Conservation (phyloP, 176 grass and related monocot species). For the Raddia guianensis region DNA sequence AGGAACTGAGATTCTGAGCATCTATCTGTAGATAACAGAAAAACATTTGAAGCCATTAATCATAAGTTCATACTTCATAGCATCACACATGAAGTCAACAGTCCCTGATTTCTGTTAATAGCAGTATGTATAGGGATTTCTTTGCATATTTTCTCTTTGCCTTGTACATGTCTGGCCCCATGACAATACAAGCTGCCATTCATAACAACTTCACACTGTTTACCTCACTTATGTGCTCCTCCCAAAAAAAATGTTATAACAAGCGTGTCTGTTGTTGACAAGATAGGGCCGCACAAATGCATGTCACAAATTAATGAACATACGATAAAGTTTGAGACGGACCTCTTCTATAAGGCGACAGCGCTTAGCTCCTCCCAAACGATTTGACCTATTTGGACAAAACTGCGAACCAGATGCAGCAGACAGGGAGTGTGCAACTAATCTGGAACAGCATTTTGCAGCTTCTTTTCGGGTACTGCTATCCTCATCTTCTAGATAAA, state of each 20-base stretch:
- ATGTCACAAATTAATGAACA: constrained; percentile 10
- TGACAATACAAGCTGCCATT: too few species aligned
- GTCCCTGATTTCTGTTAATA: neutral
- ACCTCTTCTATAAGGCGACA: constrained; percentile 93
- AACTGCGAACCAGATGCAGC: constrained; percentile 65
- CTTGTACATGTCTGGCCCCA: too few species aligned
- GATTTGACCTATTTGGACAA: constrained; percentile 72
- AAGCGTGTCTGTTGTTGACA: neutral
- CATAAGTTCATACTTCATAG: neutral
- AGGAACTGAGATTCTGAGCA: constrained; percentile 1
- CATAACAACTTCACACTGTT: neutral
- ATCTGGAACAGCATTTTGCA: constrained; percentile 85
- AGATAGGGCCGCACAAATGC: neutral
- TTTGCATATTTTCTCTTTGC: too few species aligned
- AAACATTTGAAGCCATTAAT: neutral
- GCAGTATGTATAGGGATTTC: too few species aligned
- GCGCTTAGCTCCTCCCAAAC: constrained; percentile 78
- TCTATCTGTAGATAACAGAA: neutral
- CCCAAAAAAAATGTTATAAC: neutral
- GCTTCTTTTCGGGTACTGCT: constrained; percentile 83
- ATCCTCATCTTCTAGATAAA: constrained; percentile 96
- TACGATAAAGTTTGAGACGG: constrained; percentile 6
- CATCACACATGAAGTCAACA: constrained; percentile 8
- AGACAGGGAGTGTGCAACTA: constrained; percentile 89
- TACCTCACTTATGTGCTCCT: neutral